A percentile compares a stretch with the other conserved stretches of the same genome.
Conservation (phyloP, 1,139 yeast genomes). For the Lodderomyces jiufengensis region DNA sequence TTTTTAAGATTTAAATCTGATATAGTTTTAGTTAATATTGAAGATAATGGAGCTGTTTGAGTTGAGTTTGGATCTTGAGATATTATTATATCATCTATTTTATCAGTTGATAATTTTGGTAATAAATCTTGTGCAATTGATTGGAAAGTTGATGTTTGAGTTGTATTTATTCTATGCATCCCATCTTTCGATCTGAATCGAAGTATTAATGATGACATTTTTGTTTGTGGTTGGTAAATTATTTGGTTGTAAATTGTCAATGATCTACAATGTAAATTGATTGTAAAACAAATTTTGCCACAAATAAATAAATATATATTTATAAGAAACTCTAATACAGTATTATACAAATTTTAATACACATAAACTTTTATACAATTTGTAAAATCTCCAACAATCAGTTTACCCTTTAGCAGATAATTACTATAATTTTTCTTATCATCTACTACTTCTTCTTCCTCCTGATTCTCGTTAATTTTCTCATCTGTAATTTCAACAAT, state of each 20-base stretch:
- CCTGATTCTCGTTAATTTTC: conserved; percentile 1
- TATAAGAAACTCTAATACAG: no score
- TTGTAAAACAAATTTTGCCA: no score
- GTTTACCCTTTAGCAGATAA: conserved; percentile 2
- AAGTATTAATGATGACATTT: conserved; percentile 21
- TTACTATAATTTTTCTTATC: neutral
- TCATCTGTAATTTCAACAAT: conserved; percentile 1
- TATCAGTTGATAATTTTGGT: conserved; percentile 29
- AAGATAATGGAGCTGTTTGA: neutral
- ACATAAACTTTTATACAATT: conserved; percentile 13
- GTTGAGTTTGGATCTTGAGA: conserved; percentile 39
- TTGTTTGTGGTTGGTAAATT: no score
- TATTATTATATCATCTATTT: conserved; percentile 28
- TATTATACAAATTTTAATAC: conserved; percentile 1
- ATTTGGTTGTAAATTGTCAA: neutral
- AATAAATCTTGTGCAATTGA: conserved; percentile 44
- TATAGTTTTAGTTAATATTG: conserved; percentile 36
- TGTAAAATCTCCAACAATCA: conserved; percentile 11
- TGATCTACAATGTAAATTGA: no score
- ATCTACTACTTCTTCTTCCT: conserved; percentile 1
- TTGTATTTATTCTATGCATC: conserved; percentile 63
- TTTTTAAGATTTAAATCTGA: conserved; percentile 57
- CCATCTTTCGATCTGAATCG: conserved; percentile 87
- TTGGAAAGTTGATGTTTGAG: conserved; percentile 45
- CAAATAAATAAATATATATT: no score